A percentile compares a stretch with the other conserved stretches of the same genome.
phyloP scores from a whole-genome alignment of 805 yeast genomes.

The Pichia kluyveri region DNA sequence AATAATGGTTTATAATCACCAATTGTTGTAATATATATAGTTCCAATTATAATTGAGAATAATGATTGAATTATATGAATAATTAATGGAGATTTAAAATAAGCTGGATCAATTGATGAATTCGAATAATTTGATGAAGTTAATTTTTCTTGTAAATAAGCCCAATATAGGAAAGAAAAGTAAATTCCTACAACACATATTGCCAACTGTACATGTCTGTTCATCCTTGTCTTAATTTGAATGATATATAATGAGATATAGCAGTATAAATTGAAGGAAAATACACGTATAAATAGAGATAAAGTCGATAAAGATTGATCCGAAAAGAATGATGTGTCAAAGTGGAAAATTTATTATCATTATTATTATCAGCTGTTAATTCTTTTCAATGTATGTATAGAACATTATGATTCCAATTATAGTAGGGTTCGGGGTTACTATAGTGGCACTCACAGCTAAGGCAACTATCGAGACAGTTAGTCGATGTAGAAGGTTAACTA shows the following conservation, averaged over 20 bases:
- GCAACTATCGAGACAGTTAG: conserved; percentile 28
- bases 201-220: not conserved
- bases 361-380: too few relatives aligned
- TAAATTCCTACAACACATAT: conserved; percentile 60
- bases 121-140: conserved; percentile 64
- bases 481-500: conserved; percentile 25
- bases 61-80: conserved; percentile 67
- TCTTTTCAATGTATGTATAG: too few relatives aligned
- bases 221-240: not conserved
- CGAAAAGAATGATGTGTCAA: too few relatives aligned
- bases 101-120: conserved; percentile 8
- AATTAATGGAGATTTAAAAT: conserved; percentile 70
- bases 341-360: too few relatives aligned
- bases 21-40: conserved; percentile 29
- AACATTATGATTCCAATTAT: conserved; percentile 37
- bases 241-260: too few relatives aligned
- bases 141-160: conserved; percentile 82
- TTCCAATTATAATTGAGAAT: conserved; percentile 65
- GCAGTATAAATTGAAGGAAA: too few relatives aligned
- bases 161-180: conserved; percentile 84
- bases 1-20: conserved; percentile 23
- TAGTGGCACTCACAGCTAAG: conserved; percentile 39
- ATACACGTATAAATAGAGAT: too few relatives aligned
- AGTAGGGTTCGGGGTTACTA: conserved; percentile 46
- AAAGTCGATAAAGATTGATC: too few relatives aligned